These are phyloP conservation scores for Zygosaccharomyces sapae DNA, from an alignment of 1,139 yeast genomes.

Conservation along the genomic window DNA sequence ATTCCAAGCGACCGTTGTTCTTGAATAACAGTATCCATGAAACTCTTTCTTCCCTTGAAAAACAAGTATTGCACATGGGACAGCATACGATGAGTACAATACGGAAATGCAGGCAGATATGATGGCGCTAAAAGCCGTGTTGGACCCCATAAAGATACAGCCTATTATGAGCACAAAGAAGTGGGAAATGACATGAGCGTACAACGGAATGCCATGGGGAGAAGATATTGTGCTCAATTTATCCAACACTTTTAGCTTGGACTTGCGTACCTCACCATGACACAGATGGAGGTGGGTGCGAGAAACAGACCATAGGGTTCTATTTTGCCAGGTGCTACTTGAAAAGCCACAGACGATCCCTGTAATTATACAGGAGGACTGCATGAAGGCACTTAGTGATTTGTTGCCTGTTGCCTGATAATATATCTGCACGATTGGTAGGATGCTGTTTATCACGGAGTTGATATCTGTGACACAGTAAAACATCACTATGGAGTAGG, in stretches of 20 bases:
- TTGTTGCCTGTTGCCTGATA: conserved; percentile 52
- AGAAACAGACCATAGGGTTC: conserved; percentile 51
- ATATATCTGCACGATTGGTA: conserved; percentile 59
- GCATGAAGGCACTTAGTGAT: conserved; percentile 49
- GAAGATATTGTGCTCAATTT: conserved; percentile 6
- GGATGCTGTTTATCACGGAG: conserved; percentile 41
- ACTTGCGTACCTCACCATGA: background rate
- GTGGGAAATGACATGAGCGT: conserved; percentile 37
- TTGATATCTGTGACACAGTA: conserved; percentile 52
- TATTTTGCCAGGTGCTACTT: conserved; percentile 52
- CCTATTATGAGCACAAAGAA: conserved; percentile 37
- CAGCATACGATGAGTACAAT: conserved; percentile 37
- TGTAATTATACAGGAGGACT: conserved; percentile 42
- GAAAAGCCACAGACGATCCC: conserved; percentile 47
- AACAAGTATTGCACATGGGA: conserved; percentile 38
- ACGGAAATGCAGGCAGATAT: conserved; percentile 40
- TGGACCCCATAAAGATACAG: conserved; percentile 38
- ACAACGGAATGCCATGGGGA: conserved; percentile 34
- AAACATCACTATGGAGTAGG: conserved; percentile 52
- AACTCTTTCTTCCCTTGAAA: conserved; percentile 43
- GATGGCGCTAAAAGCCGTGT: conserved; percentile 40
- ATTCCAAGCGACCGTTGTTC: conserved; percentile 16
- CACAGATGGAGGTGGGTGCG: conserved; percentile 38
- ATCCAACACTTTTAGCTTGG: conserved; percentile 13
- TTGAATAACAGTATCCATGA: conserved; percentile 30